Evolutionary conservation across 441 rosid species (phyloP), one percentile per base, ranked within the genome.

Genomic region (Jatropha podagrica): DNA sequence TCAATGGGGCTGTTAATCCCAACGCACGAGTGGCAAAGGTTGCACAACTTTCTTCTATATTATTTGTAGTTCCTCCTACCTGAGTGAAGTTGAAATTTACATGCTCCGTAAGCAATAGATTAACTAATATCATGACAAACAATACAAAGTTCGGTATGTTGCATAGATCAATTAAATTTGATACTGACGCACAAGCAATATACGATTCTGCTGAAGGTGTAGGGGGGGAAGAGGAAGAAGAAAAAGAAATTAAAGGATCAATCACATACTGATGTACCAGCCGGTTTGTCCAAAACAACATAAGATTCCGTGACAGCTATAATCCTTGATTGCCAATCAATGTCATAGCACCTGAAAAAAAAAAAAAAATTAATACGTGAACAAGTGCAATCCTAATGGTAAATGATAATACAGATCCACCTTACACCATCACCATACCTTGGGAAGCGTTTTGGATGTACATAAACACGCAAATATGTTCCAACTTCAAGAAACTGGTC

Each of bases 41-140:
- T 48, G 88, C 95, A 85, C 98, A 92, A 65, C 91, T 88, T 87
- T 94, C 98, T 82, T 92, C 96, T 51, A 92, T 88, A 85, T 94
- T 94, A 80, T 94, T 93, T 3, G 90, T 82, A 6, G 98, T 92
- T 78, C 97, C 98, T 52, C 98, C 97, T 41, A 92, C 97, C 98
- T 94, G 74, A 76, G 11, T 49, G 81, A 74, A 55, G 64, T 71
- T 68, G 40, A 26, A 60, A 42, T 18, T 46, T 17, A 74, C n/a
- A 48, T 14, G 40, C 52, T 13, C 11, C 10, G 1, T 20, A 10
- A 66, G 38, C 26, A 65, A 74, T 63, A 8, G 12, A 56, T 12
- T 37, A 37, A 44, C 3, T 51, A 56, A 15, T 42, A 41, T 26
- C n/a, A 32, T 55, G 32, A 48, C 23, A 23, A 55, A 65, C 11